phyloP scores from a whole-genome alignment of 2,329 filamentous ascomycete genomes.

The Stachybotrys chartarum region DNA sequence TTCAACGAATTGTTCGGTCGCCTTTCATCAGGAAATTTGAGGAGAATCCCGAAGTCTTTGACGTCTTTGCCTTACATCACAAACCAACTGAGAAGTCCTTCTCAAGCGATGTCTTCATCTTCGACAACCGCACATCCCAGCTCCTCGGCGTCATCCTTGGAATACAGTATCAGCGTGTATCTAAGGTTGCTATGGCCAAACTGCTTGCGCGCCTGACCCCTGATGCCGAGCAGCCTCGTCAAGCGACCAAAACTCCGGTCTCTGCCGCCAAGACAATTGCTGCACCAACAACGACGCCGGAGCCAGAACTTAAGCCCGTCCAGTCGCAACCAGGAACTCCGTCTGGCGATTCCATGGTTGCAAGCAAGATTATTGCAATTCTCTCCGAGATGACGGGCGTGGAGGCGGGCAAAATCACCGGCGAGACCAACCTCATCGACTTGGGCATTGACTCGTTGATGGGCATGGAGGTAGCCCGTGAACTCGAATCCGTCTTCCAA shows the following conservation, averaged over 20 bases:
- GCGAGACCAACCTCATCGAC: slow-evolving; percentile 28
- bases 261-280: neutral
- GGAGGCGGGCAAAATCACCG: slow-evolving; percentile 26
- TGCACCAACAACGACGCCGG: neutral
- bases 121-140: neutral
- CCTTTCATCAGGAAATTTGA: neutral
- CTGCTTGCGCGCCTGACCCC: neutral
- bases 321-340: neutral
- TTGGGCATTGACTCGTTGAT: slow-evolving; percentile 43
- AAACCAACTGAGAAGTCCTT: neutral
- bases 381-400: slow-evolving; percentile 24
- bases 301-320: no score
- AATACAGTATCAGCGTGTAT: neutral
- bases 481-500: slow-evolving; percentile 12
- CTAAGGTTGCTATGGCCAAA: neutral
- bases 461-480: slow-evolving; percentile 29
- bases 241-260: neutral
- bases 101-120: neutral
- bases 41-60: neutral
- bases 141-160: neutral
- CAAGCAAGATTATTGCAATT: slow-evolving; percentile 7
- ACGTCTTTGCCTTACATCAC: neutral
- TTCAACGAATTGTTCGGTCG: neutral
- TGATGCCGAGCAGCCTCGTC: neutral
- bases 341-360: neutral